These are phyloP conservation scores for Fusarium sacchari DNA, from an alignment of 2,329 filamentous ascomycete genomes.

Conservation along the genomic window DNA sequence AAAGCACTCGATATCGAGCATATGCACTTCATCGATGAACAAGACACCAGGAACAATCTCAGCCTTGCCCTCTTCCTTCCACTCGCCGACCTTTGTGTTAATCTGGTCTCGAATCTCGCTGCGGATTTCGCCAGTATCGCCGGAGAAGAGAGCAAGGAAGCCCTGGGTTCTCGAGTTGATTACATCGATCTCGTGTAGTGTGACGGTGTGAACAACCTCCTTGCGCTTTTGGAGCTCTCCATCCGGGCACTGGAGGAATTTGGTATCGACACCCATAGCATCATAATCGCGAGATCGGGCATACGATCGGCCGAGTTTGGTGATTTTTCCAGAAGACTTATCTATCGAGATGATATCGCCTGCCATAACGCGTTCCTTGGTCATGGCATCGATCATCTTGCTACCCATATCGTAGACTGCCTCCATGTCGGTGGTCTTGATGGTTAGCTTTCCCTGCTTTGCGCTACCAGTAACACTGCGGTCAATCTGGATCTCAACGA, in stretches of 20 bases:
- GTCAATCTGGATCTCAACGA: constrained; percentile 98
- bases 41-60: constrained; percentile 97
- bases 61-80: constrained; percentile 99
- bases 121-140: constrained; percentile 96
- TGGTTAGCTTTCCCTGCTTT: constrained; percentile 98
- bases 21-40: constrained; percentile 99
- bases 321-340: constrained; percentile 98
- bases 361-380: constrained; percentile 98
- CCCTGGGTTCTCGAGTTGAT: constrained; percentile 99
- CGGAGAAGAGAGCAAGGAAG: constrained; percentile 95
- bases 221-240: constrained; percentile 97
- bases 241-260: constrained; percentile 97
- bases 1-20: constrained; percentile 99
- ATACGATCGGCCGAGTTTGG: constrained; percentile 94
- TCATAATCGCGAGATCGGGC: constrained; percentile 97
- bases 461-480: constrained; percentile 94
- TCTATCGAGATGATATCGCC: constrained; percentile 99
- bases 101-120: constrained; percentile 98
- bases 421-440: constrained; percentile 99
- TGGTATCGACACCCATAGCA: constrained; percentile 98
- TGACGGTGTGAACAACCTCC: constrained; percentile 96
- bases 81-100: constrained; percentile 98
- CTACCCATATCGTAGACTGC: constrained; percentile 99
- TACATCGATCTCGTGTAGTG: constrained; percentile 97
- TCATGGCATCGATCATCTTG: constrained; percentile 99